Evolutionary conservation across 495 filamentous ascomycete genomes (phyloP), one percentile per base, ranked within the genome.

Genomic region (Neurospora hispaniola): DNA sequence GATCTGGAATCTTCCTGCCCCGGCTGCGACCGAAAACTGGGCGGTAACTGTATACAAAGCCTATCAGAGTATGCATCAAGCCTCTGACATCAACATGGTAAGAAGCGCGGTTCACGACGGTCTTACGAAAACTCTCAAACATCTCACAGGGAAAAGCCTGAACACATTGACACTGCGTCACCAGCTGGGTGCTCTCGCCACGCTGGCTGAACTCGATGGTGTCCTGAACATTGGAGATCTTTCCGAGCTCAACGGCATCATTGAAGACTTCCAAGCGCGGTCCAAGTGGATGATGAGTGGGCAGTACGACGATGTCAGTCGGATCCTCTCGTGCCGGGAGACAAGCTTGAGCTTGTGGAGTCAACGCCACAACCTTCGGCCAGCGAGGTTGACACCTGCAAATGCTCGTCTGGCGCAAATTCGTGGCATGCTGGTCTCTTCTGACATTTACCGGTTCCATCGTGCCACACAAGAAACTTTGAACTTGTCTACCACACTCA

Each of bases 1-100:
- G 76, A 91, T 96, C 77, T 99, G 96, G 96, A 94, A 97, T 81
- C 84, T 98, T 71, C 91, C 91, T 70, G 90, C 90, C 9, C 92
- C 93, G 10, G 82, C 85, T 6, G 82, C 86, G 27, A 86, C 85
- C 54, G 81, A 83, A 31, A 90, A 88, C 43, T 87, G 90, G 73
- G 85, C 90, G 4, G 88, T 90, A 10, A 90, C 90, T 16, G 81
- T 94, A 2, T 98, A 94, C 79, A 90, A 89, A 74, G 88, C 89
- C 4, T 93, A 97, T 69, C 93, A 97, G 77, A 87, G 87, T 39
- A 83, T 97, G 73, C 90, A 94, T 74, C 92, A 89, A 69, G 89
- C 89, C 5, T 78, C 83, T 3, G 88, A 91, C 43, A 75, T 87
- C 18, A 16, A 80, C 8, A 80, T 86, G 6, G 86, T 90, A 38